Evolutionary conservation across 83 land plant genomes (phyloP).

Genomic region (Isoetes engelmannii): DNA sequence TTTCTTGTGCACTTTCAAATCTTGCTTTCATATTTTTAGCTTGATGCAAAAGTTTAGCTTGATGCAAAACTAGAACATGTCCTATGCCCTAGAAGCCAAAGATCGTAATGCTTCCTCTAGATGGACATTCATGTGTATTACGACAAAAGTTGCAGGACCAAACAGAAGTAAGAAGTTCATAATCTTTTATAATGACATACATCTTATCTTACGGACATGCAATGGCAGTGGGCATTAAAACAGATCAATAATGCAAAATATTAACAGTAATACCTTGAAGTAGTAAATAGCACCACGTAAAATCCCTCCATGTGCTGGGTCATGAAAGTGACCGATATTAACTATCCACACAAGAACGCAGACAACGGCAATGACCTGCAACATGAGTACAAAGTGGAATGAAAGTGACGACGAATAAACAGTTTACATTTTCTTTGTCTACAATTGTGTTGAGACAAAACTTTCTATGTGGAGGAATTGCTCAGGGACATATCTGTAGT

Average conservation of each 20-base stretch:
- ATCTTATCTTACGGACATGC: background rate
- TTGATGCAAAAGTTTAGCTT: too few species aligned
- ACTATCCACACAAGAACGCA: conserved; percentile 93
- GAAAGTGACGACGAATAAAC: background rate
- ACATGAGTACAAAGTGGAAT: background rate
- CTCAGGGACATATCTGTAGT: background rate
- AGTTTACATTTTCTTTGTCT: background rate
- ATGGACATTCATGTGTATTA: too few species aligned
- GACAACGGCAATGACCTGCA: conserved; percentile 93
- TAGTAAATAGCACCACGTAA: conserved; percentile 94
- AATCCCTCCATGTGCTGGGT: conserved; percentile 94
- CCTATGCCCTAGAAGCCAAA: too few species aligned
- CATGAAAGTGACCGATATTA: conserved; percentile 94
- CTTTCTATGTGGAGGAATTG: background rate
- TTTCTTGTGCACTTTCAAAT: too few species aligned
- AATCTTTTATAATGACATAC: too few species aligned
- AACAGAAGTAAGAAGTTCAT: background rate
- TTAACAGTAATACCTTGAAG: conserved; percentile 56
- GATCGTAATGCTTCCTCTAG: too few species aligned
- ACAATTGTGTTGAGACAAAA: background rate
- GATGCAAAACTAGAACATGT: too few species aligned
- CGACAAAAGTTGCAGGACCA: too few species aligned
- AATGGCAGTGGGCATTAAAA: background rate
- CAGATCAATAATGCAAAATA: background rate
- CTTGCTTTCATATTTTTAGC: too few species aligned